Base-by-base conservation (phyloP, 768 basidiomycete genomes). In the Boletus sensibilis region DNA sequence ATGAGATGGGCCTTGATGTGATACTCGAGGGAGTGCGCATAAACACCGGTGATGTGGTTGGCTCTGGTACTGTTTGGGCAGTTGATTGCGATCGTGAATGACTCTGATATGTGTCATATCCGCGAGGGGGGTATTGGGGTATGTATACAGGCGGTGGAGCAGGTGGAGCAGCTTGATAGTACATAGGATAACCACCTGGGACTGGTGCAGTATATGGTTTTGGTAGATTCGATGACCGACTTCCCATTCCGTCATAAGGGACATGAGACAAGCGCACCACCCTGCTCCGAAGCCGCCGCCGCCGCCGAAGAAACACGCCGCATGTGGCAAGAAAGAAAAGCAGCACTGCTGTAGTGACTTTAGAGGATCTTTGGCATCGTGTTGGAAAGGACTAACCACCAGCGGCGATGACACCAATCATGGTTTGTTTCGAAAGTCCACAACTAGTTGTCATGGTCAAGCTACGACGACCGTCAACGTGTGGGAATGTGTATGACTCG, bases 381-480 rank as follows among this genome's bases (percentile, higher is more conserved):
- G 4, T 20, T 40, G 21, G 2, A 18, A 23, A 23, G 53, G 38
- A 55, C 66, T 57, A 2, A 67, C 67, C 64, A 42, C 29, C 11
- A 4, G 5, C 35, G 18, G 12, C 38, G 12, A 53, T 13, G 16
- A 49, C 11, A n/a, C 20, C 25, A 9, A 50, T 33, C 40, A 50
- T 14, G 5, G 35, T 47, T 12, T 12, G 23, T 18, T 13, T 35
- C 13, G 57, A 25, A 9, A 42, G 1, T 5, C 7, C 41, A 49
- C 61, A 66, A 27, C 8, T 25, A 0, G 25, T n/a, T 14, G 18
- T 10, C 0, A 38, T 14, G 12, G 10, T 20, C 12, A 42, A 41
- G 37, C 31, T 43, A 23, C 14, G 12, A 25, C 14, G 11, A 34
- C 4, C 10, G 20, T 56, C 51, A 58, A 35, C 11, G 18, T 2